These are phyloP conservation scores for Plantago ovata DNA, from an alignment of 257 asterid genomes.

Conservation along the genomic window DNA sequence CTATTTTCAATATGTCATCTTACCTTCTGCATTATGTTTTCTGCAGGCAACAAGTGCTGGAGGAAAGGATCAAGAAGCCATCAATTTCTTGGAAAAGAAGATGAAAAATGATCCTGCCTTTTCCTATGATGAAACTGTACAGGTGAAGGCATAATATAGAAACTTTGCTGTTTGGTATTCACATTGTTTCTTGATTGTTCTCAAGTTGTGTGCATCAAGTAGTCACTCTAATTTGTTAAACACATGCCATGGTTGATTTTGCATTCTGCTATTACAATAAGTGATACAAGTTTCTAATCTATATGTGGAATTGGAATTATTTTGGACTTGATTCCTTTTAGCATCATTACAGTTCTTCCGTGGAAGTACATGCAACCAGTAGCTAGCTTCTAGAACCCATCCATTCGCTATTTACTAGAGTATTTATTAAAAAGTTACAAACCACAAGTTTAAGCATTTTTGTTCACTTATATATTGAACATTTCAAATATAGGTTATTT, in stretches of 20 bases:
- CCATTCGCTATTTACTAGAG: background rate
- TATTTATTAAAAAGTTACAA: background rate
- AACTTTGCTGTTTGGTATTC: conserved; percentile 9
- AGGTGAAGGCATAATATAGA: conserved; percentile 46
- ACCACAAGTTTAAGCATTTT: background rate
- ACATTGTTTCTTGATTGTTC: no score
- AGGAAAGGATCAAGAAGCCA: conserved; percentile 93
- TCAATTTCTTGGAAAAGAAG: conserved; percentile 90
- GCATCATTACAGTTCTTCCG: no score
- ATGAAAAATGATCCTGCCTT: conserved; percentile 92
- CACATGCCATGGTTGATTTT: background rate
- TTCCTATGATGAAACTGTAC: conserved; percentile 89
- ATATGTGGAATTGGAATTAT: no score
- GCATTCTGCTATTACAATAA: no score
- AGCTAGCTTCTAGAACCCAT: background rate
- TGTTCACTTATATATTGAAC: background rate
- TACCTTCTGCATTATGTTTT: conserved; percentile 19
- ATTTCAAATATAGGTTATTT: no score
- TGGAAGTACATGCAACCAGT: background rate
- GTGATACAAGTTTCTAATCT: no score
- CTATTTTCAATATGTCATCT: background rate
- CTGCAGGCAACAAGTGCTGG: conserved; percentile 96
- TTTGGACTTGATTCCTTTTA: no score
- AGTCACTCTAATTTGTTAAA: conserved; percentile 1
- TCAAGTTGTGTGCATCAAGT: no score